Evolutionary conservation across 441 rosid genomes (phyloP), one percentile per base, ranked within the genome.

Genomic region (Biscutella laevigata): DNA sequence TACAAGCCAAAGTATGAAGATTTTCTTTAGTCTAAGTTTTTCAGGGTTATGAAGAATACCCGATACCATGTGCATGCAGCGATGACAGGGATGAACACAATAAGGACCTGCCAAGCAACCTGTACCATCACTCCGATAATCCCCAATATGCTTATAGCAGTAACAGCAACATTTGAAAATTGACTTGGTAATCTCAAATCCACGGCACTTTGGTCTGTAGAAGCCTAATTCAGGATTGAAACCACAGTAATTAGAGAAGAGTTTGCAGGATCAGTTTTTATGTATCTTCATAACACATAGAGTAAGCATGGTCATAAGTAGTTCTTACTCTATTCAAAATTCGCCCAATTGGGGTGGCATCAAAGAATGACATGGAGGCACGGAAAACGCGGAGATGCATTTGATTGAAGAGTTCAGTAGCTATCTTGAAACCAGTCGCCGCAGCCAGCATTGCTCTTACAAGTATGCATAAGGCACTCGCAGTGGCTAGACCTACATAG

Each of bases 321-420:
- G 25, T 49, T 51, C 86, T 61, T 64, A 85, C 98, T 64, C 98
- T 74, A 56, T 82, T 91, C 6, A 91, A 67, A 28, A 88, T 88
- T 59, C 96, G 62, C 42, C 94, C 96, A 3, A 85, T 80, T 10
- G 96, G 96, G 1, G 98, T 91, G 28, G 96, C 68, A 73, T 91
- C 96, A 70, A 85, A 91, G 74, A 87, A 91, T 4, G 90, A 81
- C 94, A 85, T 87, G 46, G 96, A 81, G 2, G 96, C 88, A 3
- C 84, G 96, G 52, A 87, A 91, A 53, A 91, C 66, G 64, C 83
- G 66, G 3, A 51, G 46, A 74, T 85, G 98, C 98, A 87, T 81
- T 48, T 81, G 83, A 34, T 78, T 69, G 52, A 91, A 91, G 64
- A 85, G 83, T 33, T 73, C 49, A 26, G 84, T 80, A 17, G 98